These are phyloP conservation scores for Tuber brumale DNA, from an alignment of 495 filamentous ascomycete genomes.

Conservation along the genomic window DNA sequence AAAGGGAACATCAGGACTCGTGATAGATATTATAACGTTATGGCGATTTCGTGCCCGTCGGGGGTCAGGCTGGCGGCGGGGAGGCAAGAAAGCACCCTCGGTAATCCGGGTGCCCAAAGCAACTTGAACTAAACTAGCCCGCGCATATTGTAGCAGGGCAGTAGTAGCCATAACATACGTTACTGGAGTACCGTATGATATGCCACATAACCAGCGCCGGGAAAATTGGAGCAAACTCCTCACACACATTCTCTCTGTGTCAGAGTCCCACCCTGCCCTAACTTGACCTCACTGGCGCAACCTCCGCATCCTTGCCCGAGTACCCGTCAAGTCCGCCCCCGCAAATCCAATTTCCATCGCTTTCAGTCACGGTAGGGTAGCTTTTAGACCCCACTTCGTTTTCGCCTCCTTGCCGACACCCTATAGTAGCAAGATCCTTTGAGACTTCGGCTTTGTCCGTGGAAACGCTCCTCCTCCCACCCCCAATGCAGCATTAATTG, in stretches of 20 bases:
- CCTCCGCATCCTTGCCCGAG: too few species aligned
- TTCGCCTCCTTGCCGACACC: neutral
- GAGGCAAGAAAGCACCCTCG: neutral
- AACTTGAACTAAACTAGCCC: neutral
- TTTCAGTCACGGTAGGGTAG: neutral
- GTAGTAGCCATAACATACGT: neutral
- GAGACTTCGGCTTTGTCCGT: neutral
- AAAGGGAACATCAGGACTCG: neutral
- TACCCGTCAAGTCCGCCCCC: neutral
- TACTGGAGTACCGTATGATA: too few species aligned
- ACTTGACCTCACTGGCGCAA: neutral
- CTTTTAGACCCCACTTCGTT: neutral
- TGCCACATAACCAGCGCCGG: too few species aligned
- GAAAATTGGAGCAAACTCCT: neutral
- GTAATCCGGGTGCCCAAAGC: neutral
- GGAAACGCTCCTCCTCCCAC: neutral
- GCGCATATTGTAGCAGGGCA: neutral
- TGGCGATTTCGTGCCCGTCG: neutral
- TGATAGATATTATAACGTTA: neutral
- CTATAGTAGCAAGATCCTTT: neutral
- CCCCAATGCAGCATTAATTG: neutral
- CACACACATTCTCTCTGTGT: neutral
- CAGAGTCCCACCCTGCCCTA: neutral
- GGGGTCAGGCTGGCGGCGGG: neutral
- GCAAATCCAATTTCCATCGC: neutral